These are phyloP conservation scores for Carex scoparia DNA, from an alignment of 176 grass and related monocot species.

Conservation along the genomic window DNA sequence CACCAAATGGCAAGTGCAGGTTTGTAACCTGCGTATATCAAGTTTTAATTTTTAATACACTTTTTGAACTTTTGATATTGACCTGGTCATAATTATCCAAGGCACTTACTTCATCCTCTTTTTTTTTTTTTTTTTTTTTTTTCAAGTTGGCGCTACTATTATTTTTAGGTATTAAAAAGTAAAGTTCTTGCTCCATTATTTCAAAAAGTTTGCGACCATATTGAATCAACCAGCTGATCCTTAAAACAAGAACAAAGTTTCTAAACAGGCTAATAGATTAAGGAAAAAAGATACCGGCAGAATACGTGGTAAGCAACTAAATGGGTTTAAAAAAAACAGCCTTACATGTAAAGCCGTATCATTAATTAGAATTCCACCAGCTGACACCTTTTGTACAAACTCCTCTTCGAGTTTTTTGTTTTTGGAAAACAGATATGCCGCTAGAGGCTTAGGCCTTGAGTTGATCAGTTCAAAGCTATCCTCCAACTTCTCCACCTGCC, in stretches of 20 bases:
- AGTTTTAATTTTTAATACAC: not conserved
- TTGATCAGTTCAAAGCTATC: conserved; percentile 64
- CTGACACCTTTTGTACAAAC: conserved; percentile 60
- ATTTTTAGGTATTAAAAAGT: not conserved
- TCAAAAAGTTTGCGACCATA: not conserved
- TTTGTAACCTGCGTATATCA: conserved; percentile 38
- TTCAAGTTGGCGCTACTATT: not conserved
- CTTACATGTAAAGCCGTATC: conserved; percentile 67
- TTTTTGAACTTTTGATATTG: not conserved
- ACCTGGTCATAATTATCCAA: not conserved
- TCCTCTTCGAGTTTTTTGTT: conserved; percentile 46
- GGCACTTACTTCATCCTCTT: not conserved
- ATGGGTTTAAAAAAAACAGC: not conserved
- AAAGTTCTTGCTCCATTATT: not conserved
- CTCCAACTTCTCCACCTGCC: conserved; percentile 74
- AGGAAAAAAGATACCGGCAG: not conserved
- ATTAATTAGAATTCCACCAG: conserved; percentile 71
- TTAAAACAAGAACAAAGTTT: not conserved
- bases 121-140: not conserved
- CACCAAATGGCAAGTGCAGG: conserved; percentile 66
- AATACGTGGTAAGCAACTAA: not conserved
- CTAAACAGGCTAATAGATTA: not conserved
- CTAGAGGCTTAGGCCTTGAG: conserved; percentile 62
- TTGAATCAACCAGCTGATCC: not conserved
- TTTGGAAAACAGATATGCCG: conserved; percentile 70